Conservation (phyloP, 1,139 yeast species). For the Candida buenavistaensis region DNA sequence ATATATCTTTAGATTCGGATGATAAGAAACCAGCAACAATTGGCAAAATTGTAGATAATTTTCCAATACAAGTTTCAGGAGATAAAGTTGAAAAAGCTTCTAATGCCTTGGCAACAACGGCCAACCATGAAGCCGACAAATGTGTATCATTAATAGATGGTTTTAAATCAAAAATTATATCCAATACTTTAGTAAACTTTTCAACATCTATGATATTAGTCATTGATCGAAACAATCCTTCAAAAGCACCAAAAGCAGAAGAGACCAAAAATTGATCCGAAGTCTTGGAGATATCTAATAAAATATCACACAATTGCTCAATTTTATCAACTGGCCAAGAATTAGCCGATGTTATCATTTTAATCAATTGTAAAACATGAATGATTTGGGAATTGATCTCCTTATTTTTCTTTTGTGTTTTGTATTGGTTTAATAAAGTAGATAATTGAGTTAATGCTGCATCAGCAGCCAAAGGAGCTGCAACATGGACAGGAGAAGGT, state of each 20-base stretch:
- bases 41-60: conserved; percentile 57
- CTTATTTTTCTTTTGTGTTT: conserved; percentile 30
- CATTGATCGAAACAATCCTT: conserved; percentile 79
- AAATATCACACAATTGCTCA: conserved; percentile 71
- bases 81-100: conserved; percentile 65
- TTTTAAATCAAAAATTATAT: conserved; percentile 72
- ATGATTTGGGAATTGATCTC: conserved; percentile 60
- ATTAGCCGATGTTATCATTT: conserved; percentile 67
- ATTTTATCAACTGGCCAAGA: conserved; percentile 78
- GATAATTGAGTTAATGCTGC: conserved; percentile 58
- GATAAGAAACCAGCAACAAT: conserved; percentile 60
- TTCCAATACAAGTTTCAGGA: conserved; percentile 55
- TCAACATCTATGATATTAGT: conserved; percentile 61
- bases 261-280: conserved; percentile 82
- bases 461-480: conserved; percentile 68
- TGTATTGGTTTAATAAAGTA: conserved; percentile 34
- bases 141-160: conserved; percentile 83
- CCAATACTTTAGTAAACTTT: conserved; percentile 62
- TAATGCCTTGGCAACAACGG: conserved; percentile 87
- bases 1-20: conserved; percentile 68
- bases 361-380: conserved; percentile 74
- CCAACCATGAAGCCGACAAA: conserved; percentile 92
- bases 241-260: conserved; percentile 82
- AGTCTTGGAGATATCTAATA: conserved; percentile 75
- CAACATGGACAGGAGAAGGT: conserved; percentile 79